These are phyloP conservation scores for Neurospora tetraspora DNA, from an alignment of 495 filamentous ascomycete genomes.

Conservation along the genomic window DNA sequence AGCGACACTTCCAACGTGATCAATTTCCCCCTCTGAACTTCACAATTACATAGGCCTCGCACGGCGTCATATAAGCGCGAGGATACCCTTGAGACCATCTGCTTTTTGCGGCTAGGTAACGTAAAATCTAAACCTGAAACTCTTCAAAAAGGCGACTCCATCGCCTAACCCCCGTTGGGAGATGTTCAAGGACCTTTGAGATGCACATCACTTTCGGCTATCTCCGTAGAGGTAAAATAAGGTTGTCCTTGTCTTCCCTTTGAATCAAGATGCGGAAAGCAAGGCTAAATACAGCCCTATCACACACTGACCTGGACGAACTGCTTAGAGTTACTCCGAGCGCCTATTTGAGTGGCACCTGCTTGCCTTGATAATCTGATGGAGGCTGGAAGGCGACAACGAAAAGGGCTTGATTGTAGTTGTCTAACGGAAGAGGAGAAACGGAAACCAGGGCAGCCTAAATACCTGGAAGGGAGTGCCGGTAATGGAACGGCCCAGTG, in stretches of 20 bases:
- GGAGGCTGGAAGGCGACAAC: too few relatives aligned
- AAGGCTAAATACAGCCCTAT: neutral
- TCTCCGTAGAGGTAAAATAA: neutral
- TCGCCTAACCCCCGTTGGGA: neutral
- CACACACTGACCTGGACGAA: neutral
- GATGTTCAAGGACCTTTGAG: neutral
- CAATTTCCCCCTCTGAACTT: neutral
- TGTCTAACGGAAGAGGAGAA: too few relatives aligned
- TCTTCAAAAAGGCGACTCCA: neutral
- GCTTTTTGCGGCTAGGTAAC: neutral
- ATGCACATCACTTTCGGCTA: neutral
- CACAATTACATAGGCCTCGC: neutral
- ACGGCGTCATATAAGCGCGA: neutral
- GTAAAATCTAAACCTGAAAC: neutral
- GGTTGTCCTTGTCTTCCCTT: neutral
- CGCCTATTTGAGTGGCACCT: neutral
- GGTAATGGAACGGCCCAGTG: too few relatives aligned
- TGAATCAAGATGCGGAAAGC: neutral
- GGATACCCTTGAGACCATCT: neutral
- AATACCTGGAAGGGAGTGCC: too few relatives aligned
- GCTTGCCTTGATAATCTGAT: neutral
- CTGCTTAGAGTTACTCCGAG: neutral
- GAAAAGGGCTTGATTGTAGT: too few relatives aligned
- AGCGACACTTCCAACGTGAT: neutral
- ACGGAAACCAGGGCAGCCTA: too few relatives aligned